Conservation (phyloP, 495 filamentous ascomycete species). For the Aspergillus olivimuriae region DNA sequence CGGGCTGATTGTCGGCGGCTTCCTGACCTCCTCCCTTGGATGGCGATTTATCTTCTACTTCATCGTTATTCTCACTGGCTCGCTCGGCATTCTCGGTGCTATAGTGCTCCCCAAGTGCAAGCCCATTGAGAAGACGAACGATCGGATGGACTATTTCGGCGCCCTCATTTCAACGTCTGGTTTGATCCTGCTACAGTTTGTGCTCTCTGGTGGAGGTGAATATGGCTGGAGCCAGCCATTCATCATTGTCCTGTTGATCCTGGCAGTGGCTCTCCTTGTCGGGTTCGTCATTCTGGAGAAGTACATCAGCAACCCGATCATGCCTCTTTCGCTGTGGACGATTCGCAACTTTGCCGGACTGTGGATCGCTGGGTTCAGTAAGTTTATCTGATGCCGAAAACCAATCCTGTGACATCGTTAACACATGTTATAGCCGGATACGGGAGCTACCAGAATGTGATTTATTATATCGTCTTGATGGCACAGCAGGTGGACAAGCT, state of each 20-base stretch:
- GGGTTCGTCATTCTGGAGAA: slow-evolving; percentile 31
- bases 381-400: too few relatives aligned
- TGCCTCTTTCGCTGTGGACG: slow-evolving; percentile 31
- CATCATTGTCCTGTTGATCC: slow-evolving; percentile 37
- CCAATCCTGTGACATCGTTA: too few relatives aligned
- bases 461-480: slow-evolving; percentile 34
- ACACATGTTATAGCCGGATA: too few relatives aligned
- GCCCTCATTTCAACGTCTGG: slow-evolving; percentile 28
- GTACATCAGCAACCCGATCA: slow-evolving; percentile 28
- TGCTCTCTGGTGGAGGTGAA: slow-evolving; percentile 28
- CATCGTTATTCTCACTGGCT: slow-evolving; percentile 28
- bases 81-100: slow-evolving; percentile 21
- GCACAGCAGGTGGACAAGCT: slow-evolving; percentile 30
- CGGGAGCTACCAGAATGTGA: slow-evolving; percentile 34
- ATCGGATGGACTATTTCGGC: slow-evolving; percentile 29
- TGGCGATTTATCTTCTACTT: slow-evolving; percentile 35
- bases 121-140: slow-evolving; percentile 9
- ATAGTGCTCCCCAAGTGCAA: slow-evolving; percentile 27
- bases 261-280: slow-evolving; percentile 32
- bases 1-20: slow-evolving; percentile 32
- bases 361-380: slow-evolving; percentile 34
- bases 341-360: slow-evolving; percentile 32
- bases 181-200: slow-evolving; percentile 32
- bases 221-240: slow-evolving; percentile 45
- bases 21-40: slow-evolving; percentile 30